Base-by-base conservation (phyloP, 1,139 yeast species). In the Yamadazyma atlantica region DNA sequence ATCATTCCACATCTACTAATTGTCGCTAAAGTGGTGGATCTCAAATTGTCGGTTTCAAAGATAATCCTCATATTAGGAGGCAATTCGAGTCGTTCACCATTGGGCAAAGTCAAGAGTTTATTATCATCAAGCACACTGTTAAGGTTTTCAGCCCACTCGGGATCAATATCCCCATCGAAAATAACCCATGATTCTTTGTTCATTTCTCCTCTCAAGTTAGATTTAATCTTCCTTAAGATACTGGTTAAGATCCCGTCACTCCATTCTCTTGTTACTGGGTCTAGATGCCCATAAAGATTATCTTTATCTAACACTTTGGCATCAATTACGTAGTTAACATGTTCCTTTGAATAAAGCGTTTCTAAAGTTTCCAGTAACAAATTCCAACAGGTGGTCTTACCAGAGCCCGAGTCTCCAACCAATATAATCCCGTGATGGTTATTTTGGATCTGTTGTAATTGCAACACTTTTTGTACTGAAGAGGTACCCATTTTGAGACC, bases 101-200 rank as follows among this genome's bases (percentile, higher is more conserved):
- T 89, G 0, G 97, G 95, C 13, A 92, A 67, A 0, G 97, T 89
- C 36, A 90, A 63, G 1, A 85, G 51, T 48, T 76, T 80, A 57
- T 89, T 92, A 50, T 92, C 97, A 60, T 92, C 98, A 23, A 92
- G 68, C 10, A 89, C 94, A 65, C 95, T 84, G 59, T 92, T 92
- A 48, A 92, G 66, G 43, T 85, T 85, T 52, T 92, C 98, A 1
- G 89, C 89, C 95, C 97, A 92, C 37, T 78, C 81, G 0, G 98
- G 97, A 55, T 92, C 97, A 30, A 92, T 78, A 50, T 88, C 97
- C 32, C 97, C 95, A 60, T 90, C 97, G 56, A 92, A 86, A 0
- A 90, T 73, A 43, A 92, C 75, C 95, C 96, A 89, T 14, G 80
- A 73, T 1, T 73, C 62, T 42, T 75, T 80, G 3, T 62, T 51